phyloP scores from a whole-genome alignment of 108 stramenopile genomes.

The Fragilaria radians region DNA sequence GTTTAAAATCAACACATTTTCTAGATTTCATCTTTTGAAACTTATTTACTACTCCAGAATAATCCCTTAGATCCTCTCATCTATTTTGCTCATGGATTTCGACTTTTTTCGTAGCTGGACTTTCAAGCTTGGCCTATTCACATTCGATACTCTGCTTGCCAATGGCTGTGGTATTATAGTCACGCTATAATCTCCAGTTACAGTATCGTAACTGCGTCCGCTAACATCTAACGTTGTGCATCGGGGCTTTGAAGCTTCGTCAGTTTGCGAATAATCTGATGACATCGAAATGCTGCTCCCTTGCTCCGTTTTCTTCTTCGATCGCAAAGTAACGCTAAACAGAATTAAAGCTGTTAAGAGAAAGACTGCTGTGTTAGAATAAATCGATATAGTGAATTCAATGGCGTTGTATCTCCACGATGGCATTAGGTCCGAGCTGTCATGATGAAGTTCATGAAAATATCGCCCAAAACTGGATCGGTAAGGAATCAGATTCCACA shows the following conservation, averaged over 20 bases:
- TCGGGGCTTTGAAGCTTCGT: background rate
- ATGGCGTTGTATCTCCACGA: conserved; percentile 37
- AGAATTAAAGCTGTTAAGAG: conserved; percentile 23
- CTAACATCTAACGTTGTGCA: background rate
- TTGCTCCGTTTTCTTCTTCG: background rate
- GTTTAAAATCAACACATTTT: too few relatives aligned
- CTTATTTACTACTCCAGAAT: too few relatives aligned
- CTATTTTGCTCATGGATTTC: too few relatives aligned
- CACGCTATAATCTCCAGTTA: background rate
- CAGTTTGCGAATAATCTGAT: background rate
- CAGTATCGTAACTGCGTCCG: background rate
- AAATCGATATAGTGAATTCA: conserved; percentile 15
- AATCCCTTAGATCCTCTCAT: too few relatives aligned
- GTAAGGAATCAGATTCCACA: background rate
- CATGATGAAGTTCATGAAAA: background rate
- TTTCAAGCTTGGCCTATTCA: background rate
- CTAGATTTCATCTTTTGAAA: too few relatives aligned
- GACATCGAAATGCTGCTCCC: background rate
- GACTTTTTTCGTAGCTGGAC: background rate
- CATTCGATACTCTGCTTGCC: background rate
- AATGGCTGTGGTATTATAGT: background rate
- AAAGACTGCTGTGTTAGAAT: conserved; percentile 34
- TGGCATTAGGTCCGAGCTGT: background rate
- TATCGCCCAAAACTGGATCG: background rate
- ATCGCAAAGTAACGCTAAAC: conserved; percentile 13